Evolutionary conservation across 108 stramenopile genomes (phyloP).

Genomic region (Cyclostephanos tholiformis): DNA sequence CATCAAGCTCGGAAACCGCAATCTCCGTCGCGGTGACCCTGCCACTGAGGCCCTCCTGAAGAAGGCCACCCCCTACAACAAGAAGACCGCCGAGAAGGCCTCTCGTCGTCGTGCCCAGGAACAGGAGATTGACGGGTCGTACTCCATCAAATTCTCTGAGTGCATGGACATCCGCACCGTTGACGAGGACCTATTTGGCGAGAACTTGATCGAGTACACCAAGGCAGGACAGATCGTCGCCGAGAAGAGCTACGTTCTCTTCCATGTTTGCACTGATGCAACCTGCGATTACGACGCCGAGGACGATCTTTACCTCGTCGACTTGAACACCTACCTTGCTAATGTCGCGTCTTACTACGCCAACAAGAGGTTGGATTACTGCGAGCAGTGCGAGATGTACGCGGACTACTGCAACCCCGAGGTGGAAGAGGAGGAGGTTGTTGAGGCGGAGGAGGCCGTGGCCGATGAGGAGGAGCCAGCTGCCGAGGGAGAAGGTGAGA

Average conservation of each 20-base stretch:
- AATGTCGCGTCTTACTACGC: constrained; percentile 40
- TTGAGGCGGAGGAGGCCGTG: constrained; percentile 1
- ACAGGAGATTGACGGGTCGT: constrained; percentile 22
- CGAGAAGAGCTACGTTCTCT: constrained; percentile 30
- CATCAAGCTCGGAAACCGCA: constrained; percentile 27
- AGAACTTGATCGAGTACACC: constrained; percentile 22
- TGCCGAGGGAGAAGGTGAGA: constrained; percentile 10
- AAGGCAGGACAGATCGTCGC: constrained; percentile 28
- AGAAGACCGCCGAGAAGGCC: neutral
- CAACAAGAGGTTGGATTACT: constrained; percentile 46
- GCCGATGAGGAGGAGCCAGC: neutral
- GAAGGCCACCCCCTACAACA: constrained; percentile 37
- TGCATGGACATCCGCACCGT: constrained; percentile 25
- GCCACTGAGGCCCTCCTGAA: constrained; percentile 33
- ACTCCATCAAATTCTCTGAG: constrained; percentile 28
- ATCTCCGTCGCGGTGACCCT: constrained; percentile 27
- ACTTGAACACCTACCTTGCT: constrained; percentile 40
- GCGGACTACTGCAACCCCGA: constrained; percentile 18
- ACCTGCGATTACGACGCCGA: constrained; percentile 36
- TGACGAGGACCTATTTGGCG: constrained; percentile 28
- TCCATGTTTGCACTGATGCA: constrained; percentile 24
- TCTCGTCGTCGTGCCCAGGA: constrained; percentile 11
- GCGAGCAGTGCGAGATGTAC: constrained; percentile 41
- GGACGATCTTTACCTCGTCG: constrained; percentile 50
- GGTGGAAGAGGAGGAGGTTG: constrained; percentile 8